Base-by-base conservation (phyloP, 176 grass and related monocot genomes). In the Elymus sibiricus region DNA sequence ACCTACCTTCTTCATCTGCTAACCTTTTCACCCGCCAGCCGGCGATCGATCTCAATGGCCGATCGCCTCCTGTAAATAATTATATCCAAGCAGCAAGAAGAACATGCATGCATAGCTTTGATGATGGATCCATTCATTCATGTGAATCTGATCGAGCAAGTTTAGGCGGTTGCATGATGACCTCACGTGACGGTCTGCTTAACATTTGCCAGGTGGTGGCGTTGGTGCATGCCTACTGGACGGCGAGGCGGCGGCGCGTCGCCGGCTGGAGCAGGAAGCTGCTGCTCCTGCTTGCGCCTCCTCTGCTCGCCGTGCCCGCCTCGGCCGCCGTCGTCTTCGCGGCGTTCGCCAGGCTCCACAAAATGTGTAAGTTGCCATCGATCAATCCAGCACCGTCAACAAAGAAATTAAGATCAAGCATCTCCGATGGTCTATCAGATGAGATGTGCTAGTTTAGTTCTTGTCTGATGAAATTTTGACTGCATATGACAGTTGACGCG, bases 251-350 rank as follows among this genome's bases (percentile, higher is more conserved):
- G 22, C 61, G 82, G 7, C 6, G 46, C 10, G 5, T 4, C 0
- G 26, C 11, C 1, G 11, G 13, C 7, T 56, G 64, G 80, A 31
- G n/a, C 24, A 51, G 1, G 24, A 60, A 14, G 46, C 15, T 1
- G 21, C 53, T 31, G 4, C 44, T 69, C 13, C 49, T 83, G 8
- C 12, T 62, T 2, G 26, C 46, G 5, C 6, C 59, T 32, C 74
- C 76, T 2, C 74, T 37, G 7, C 17, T 82, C 37, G 79, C 78
- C 22, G 17, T 90, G 21, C 88, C 88, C 0, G 72, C 83, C 70
- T 69, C 76, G 2, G 77, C 83, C 46, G 49, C 83, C 70, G 21
- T 31, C 21, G 11, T 81, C 29, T 46, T 86, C 2, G 51, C 83
- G 0, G 70, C 83, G 0, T 78, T 86, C 15, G 38, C 72, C 5